Base-by-base conservation (phyloP, 352 stramenopile genomes). In the Aphanomyces invadans region DNA sequence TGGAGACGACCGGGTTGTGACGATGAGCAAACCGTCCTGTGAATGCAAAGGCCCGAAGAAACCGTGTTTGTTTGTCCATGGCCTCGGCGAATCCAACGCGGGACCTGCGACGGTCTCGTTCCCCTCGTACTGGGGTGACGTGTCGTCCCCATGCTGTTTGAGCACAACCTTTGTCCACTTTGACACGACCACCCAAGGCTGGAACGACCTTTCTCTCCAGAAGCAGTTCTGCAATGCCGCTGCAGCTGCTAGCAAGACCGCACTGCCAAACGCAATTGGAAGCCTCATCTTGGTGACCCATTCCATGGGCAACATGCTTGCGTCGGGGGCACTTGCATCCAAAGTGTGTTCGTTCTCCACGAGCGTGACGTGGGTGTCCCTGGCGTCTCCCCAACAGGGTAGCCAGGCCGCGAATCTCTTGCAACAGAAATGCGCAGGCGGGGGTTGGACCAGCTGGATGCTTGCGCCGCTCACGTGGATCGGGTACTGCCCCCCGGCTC, bases 271-370 rank as follows among this genome's bases (percentile, higher is more conserved):
- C n/a, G 80, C 72, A 12, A 66, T 79, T 70, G 74, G 79, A 62
- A 73, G 87, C 61, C 82, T 80, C 9, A 88, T 88, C 71, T 68
- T 86, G 33, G 56, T 90, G 1, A 73, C 68, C 1, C 79, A 90
- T 60, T 90, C 79, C 21, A 86, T 88, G 78, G 81, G 69, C 4
- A 87, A 83, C 62, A 63, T 88, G 10, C 75, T 80, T 36, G 31
- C 87, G 15, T 70, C 63, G 0, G 73, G 75, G 25, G 80, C 81
- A 1, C 71, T 87, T 36, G 77, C 78, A 7, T 76, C 59, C 1
- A 72, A 67, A 7, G 76, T 79, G 62, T 88, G 77, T 54, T 23
- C 23, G 9, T n/a, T 64, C 11, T 36, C 36, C n/a, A 52, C 23
- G 21, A 46, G 77, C 3, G 67, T 77, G 29, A 69, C 68, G 42